Percentiles rank a stretch among this genome's conserved stretches.
Conservation (phyloP, 208 protist genomes). For the Acanthamoeba divionensis region DNA sequence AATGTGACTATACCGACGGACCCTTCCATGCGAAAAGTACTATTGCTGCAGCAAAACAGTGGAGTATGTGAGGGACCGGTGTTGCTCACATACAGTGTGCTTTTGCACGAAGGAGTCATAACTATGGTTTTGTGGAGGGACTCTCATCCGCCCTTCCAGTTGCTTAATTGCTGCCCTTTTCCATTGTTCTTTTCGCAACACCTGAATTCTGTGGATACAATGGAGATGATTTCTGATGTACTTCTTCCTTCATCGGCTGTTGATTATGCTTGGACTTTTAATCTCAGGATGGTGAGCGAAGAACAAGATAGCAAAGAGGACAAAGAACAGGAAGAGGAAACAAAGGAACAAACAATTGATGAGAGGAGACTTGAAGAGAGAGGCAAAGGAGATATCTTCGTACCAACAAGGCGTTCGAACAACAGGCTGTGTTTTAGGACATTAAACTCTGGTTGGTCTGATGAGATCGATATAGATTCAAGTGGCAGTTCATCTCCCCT, state of each 20-base stretch:
- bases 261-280: conserved; percentile 17
- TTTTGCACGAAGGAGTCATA: not conserved
- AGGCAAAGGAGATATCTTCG: not conserved
- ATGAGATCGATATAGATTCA: conserved; percentile 12
- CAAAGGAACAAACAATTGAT: not conserved
- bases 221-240: not conserved
- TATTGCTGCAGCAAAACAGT: no score
- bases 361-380: not conserved
- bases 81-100: not conserved
- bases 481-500: no score
- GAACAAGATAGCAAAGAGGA: not conserved
- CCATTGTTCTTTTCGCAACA: not conserved
- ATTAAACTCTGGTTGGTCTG: not conserved
- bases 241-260: not conserved
- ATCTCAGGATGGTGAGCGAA: not conserved
- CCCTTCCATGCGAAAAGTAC: no score
- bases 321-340: not conserved
- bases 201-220: not conserved
- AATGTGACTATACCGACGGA: no score
- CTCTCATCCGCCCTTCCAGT: not conserved
- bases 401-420: not conserved
- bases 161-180: not conserved
- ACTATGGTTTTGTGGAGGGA: not conserved
- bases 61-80: no score
- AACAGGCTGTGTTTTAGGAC: not conserved